These are phyloP conservation scores for Aspergillus brunneoviolaceus DNA, from an alignment of 2,329 filamentous ascomycete genomes.

Conservation along the genomic window DNA sequence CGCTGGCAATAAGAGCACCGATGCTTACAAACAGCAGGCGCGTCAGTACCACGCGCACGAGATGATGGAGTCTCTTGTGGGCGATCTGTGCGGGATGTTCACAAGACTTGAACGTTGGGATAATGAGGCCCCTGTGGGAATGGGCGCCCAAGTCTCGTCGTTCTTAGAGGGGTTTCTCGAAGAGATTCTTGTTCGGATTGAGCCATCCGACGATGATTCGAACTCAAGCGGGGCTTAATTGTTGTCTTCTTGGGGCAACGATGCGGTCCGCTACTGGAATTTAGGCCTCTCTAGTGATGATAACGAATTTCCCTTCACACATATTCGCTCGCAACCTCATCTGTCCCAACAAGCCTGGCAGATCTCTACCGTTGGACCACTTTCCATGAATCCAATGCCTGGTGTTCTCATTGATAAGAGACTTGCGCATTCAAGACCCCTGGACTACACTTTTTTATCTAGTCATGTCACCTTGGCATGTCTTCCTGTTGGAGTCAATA, in stretches of 20 bases:
- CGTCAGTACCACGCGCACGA: conserved; percentile 78
- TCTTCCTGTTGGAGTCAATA: neutral
- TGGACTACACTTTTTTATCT: neutral
- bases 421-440: neutral
- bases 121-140: conserved; percentile 80
- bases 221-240: neutral
- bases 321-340: neutral
- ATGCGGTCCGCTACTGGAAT: neutral
- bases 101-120: conserved; percentile 89
- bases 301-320: neutral
- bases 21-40: conserved; percentile 50
- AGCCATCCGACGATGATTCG: conserved; percentile 58
- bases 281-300: neutral
- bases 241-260: neutral
- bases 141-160: conserved; percentile 85
- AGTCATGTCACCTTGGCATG: neutral
- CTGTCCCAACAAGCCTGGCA: neutral
- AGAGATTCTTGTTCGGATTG: conserved; percentile 87
- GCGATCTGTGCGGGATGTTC: conserved; percentile 78
- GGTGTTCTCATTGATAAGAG: neutral
- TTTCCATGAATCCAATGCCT: neutral
- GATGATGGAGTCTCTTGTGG: conserved; percentile 74
- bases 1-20: conserved; percentile 55
- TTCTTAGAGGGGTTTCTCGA: conserved; percentile 91
- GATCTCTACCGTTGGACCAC: neutral